Evolutionary conservation across 306 rosid genomes (phyloP), one percentile per base, ranked within the genome.

Genomic region (Casuarina cunninghamiana): DNA sequence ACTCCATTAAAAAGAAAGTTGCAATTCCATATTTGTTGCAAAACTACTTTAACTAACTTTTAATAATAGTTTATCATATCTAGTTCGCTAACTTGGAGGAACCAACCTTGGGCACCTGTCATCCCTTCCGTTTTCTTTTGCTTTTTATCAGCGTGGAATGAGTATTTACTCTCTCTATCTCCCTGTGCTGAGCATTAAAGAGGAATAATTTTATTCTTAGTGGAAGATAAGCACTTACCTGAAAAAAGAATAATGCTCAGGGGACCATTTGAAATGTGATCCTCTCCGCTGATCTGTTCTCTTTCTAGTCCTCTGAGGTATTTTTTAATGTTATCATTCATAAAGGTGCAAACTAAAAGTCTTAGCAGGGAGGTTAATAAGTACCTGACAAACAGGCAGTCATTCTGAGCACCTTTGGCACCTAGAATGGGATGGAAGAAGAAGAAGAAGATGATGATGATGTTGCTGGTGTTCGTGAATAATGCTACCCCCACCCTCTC

Each of bases 351-450:
- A 37, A 63, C 43, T 10, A 65, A 80, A 77, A 63, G 50, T 45
- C 68, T 43, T 49, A 15, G 45, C 78, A 38, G 72, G 49, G 77
- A 41, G 76, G 70, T 63, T 80, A 60, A 69, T 87, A 79, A 45
- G 73, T 72, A 80, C 74, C 58, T 8, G 57, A 58, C 67, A 53
- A 1, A 8, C 35, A 37, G 53, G 68, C 39, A 53, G 55, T 46
- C 43, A 66, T 65, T 53, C 42, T 58, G 49, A 58, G 42, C 72
- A n/a, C 63, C 63, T 57, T 12, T 77, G 80, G 65, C 62, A 77
- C 50, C 69, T 5, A 61, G 51, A 78, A 84, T 72, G 88, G 83
- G 91, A 86, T 86, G 85, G 75, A 85, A 83, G 78, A 85, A 83
- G 87, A 88, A 75, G 84, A 75, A 55, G 85, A 85, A 44, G 90